phyloP scores from a whole-genome alignment of 495 filamentous ascomycete genomes.

The Chaetomidium leptoderma region DNA sequence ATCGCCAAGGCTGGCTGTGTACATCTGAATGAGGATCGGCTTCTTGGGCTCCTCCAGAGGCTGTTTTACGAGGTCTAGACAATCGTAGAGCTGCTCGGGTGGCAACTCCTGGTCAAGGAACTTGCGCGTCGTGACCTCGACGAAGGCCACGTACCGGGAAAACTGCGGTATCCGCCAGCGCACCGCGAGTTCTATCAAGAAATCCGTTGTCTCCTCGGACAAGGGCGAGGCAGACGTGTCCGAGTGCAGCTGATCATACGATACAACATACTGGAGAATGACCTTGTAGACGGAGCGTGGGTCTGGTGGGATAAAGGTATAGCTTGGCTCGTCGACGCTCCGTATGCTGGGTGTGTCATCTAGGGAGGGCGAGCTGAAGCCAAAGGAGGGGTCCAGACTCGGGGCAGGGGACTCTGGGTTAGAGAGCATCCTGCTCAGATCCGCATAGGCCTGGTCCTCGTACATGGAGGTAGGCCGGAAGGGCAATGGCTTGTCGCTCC shows the following conservation, averaged over 20 bases:
- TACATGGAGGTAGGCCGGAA: slow-evolving; percentile 37
- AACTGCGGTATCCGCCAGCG: slow-evolving; percentile 89
- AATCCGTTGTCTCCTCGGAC: slow-evolving; percentile 74
- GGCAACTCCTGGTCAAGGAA: slow-evolving; percentile 82
- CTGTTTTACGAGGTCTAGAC: slow-evolving; percentile 77
- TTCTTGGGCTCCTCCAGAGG: slow-evolving; percentile 54
- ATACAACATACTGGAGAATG: slow-evolving; percentile 70
- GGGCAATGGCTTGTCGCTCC: slow-evolving; percentile 46
- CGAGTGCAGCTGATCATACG: slow-evolving; percentile 51
- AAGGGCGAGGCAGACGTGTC: slow-evolving; percentile 55
- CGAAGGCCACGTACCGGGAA: slow-evolving; percentile 71
- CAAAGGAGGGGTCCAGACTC: slow-evolving; percentile 71
- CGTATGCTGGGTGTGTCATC: slow-evolving; percentile 52
- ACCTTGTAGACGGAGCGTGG: slow-evolving; percentile 74
- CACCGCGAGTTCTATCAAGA: slow-evolving; percentile 77
- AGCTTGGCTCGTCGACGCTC: slow-evolving; percentile 53
- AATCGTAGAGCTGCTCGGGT: slow-evolving; percentile 73
- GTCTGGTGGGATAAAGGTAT: slow-evolving; percentile 85
- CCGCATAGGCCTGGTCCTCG: slow-evolving; percentile 53
- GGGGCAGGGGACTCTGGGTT: slow-evolving; percentile 46
- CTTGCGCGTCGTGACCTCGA: slow-evolving; percentile 80
- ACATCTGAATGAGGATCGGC: slow-evolving; percentile 40
- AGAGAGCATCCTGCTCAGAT: slow-evolving; percentile 53
- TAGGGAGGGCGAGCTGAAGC: slow-evolving; percentile 67
- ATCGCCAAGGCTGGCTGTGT: slow-evolving; percentile 38